These are phyloP conservation scores for Beauveria caledonica DNA, from an alignment of 2,329 filamentous ascomycete genomes.

Conservation along the genomic window DNA sequence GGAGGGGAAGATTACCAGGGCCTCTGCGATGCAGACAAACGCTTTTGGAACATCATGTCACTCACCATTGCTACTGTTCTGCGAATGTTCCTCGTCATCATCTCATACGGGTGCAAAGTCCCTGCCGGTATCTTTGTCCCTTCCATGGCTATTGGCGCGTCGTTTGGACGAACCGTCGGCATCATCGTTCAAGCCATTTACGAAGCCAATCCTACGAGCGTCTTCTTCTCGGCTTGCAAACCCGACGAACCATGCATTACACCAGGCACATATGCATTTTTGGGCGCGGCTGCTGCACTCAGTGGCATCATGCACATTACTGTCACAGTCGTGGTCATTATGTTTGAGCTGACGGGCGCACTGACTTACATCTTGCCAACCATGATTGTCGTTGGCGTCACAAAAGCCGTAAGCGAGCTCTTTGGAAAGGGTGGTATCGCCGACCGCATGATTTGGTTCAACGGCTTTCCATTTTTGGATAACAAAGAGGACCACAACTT, in stretches of 20 bases:
- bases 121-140: slow-evolving; percentile 97
- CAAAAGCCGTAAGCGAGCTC: slow-evolving; percentile 82
- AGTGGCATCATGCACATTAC: slow-evolving; percentile 98
- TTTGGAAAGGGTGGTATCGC: slow-evolving; percentile 96
- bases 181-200: slow-evolving; percentile 88
- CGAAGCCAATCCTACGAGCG: slow-evolving; percentile 70
- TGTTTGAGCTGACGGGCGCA: slow-evolving; percentile 98
- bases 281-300: slow-evolving; percentile 83
- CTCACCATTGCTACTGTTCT: slow-evolving; percentile 72
- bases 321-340: slow-evolving; percentile 94
- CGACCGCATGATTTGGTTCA: slow-evolving; percentile 98
- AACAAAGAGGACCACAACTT: slow-evolving; percentile 97
- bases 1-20: slow-evolving; percentile 81
- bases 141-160: slow-evolving; percentile 93
- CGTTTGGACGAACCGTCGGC: slow-evolving; percentile 87
- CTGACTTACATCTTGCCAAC: slow-evolving; percentile 94
- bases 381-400: slow-evolving; percentile 97
- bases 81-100: slow-evolving; percentile 76
- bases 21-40: slow-evolving; percentile 71
- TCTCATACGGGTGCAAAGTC: slow-evolving; percentile 96
- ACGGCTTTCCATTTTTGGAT: slow-evolving; percentile 91
- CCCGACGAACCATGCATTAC: slow-evolving; percentile 95
- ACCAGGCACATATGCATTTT: slow-evolving; percentile 91
- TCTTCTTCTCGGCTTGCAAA: slow-evolving; percentile 81
- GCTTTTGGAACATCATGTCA: slow-evolving; percentile 71